Evolutionary conservation across 176 grass and related monocot genomes (phyloP), one percentile per base, ranked within the genome.

Genomic region (Lolium perenne): DNA sequence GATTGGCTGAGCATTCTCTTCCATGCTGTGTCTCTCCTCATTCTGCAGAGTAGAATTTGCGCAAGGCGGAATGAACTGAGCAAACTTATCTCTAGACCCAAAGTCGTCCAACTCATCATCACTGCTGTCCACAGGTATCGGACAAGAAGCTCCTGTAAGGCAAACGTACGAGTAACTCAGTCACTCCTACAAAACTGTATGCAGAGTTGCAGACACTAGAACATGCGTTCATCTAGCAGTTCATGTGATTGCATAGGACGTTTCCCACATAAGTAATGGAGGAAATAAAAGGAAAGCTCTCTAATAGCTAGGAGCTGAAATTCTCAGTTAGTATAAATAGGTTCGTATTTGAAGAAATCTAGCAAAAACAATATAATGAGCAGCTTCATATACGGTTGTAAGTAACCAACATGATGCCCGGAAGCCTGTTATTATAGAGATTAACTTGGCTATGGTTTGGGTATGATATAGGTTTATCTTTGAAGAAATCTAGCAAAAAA

Each of bases 91-190:
- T 29, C 5, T 79, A 38, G 72, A 21, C 4, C 50, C 53, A 57
- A 49, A 75, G 18, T 72, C 69, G 45, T 88, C 83, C 10, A 61
- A 54, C 20, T 92, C 93, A 73, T 88, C 74, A 68, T 95, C 93
- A 78, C 86, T 43, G 41, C 41, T 92, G 18, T 95, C 93, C 86
- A 95, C 38, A 76, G 88, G 79, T 87, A 95, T 88, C 3, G 80
- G 66, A 84, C 70, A 81, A 86, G 63, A 21, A 61, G 62, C 60
- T 83, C 87, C 90, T 94, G 86, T 21, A 80, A 80, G 77, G 4
- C 21, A 82, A 13, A 78, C 32, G 50, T 10, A 13, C n/a, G 55
- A 29, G 51, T 62, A 16, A 77, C 18, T 55, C 16, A 9, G 23
- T 76, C 25, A 76, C 22, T 75, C 54, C 9, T 49, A 35, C 15